phyloP scores from a whole-genome alignment of 2,329 filamentous ascomycete species.

The Bipolaris sorokiniana region DNA sequence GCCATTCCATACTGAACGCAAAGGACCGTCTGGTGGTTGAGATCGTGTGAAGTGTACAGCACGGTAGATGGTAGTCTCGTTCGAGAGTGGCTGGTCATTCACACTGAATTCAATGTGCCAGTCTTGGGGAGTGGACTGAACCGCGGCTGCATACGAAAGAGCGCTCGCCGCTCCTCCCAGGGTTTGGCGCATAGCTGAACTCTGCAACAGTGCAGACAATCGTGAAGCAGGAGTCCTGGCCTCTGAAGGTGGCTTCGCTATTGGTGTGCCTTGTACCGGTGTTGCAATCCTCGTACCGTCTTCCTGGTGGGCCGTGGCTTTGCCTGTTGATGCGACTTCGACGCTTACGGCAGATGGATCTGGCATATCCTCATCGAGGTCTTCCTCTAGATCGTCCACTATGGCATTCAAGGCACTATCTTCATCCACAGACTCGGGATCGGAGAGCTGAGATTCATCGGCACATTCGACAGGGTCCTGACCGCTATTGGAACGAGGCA shows the following conservation, averaged over 20 bases:
- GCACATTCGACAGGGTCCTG: constrained; percentile 82
- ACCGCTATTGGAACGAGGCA: constrained; percentile 37
- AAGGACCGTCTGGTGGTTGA: constrained; percentile 68
- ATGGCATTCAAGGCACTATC: constrained; percentile 75
- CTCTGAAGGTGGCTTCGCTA: constrained; percentile 39
- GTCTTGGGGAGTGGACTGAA: constrained; percentile 81
- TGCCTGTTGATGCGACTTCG: constrained; percentile 84
- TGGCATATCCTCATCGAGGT: constrained; percentile 70
- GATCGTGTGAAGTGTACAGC: constrained; percentile 79
- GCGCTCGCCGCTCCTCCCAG: constrained; percentile 55
- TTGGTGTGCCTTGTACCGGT: constrained; percentile 65
- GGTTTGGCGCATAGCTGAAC: constrained; percentile 41
- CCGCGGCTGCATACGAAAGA: constrained; percentile 83
- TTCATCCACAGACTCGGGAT: constrained; percentile 73
- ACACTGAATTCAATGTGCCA: constrained; percentile 98
- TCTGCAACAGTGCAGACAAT: constrained; percentile 40
- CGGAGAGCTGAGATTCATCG: constrained; percentile 83
- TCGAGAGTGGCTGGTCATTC: constrained; percentile 80
- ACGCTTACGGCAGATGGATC: constrained; percentile 90
- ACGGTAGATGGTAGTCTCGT: constrained; percentile 94
- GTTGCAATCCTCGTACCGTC: constrained; percentile 88
- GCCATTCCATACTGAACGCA: constrained; percentile 84
- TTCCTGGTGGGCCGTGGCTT: constrained; percentile 88
- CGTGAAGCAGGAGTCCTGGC: constrained; percentile 37
- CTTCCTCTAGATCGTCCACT: constrained; percentile 87